phyloP scores from a whole-genome alignment of 371 early-diverging fungal species.

The Lichtheimia hyalospora region DNA sequence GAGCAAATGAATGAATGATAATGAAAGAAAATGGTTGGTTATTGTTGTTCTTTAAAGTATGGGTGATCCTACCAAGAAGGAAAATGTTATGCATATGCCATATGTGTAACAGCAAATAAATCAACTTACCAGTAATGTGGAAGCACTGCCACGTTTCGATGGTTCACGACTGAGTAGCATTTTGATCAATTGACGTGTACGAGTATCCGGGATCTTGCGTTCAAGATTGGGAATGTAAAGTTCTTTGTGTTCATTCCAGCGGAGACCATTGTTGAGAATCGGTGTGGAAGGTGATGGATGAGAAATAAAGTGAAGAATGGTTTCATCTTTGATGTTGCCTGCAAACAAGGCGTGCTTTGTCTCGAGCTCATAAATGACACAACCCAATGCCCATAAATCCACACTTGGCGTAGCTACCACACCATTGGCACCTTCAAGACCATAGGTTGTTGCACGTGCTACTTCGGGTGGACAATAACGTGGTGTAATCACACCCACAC shows the following conservation, averaged over 20 bases:
- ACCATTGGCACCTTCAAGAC: conserved; percentile 47
- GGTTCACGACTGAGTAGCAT: conserved; percentile 43
- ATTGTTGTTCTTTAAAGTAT: conserved; percentile 4
- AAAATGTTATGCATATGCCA: neutral
- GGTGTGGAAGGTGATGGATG: conserved; percentile 52
- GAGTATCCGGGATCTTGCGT: conserved; percentile 30
- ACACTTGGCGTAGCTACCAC: conserved; percentile 50
- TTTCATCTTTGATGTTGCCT: conserved; percentile 46
- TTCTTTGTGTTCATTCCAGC: conserved; percentile 51
- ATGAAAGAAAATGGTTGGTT: neutral
- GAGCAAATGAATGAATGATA: neutral
- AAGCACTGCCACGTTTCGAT: conserved; percentile 35
- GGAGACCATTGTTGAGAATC: conserved; percentile 43
- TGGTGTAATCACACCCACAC: conserved; percentile 26
- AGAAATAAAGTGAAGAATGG: conserved; percentile 48
- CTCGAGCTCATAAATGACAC: conserved; percentile 48
- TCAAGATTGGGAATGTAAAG: conserved; percentile 45
- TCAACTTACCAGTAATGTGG: conserved; percentile 35
- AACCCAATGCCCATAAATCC: conserved; percentile 50
- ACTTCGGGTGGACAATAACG: conserved; percentile 46
- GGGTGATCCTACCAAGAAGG: neutral
- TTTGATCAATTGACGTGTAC: conserved; percentile 34
- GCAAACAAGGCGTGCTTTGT: conserved; percentile 44
- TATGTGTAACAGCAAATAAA: neutral
- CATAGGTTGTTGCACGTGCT: conserved; percentile 49